phyloP scores from a whole-genome alignment of 2,329 filamentous ascomycete genomes.

The Hypoxylon sp. region DNA sequence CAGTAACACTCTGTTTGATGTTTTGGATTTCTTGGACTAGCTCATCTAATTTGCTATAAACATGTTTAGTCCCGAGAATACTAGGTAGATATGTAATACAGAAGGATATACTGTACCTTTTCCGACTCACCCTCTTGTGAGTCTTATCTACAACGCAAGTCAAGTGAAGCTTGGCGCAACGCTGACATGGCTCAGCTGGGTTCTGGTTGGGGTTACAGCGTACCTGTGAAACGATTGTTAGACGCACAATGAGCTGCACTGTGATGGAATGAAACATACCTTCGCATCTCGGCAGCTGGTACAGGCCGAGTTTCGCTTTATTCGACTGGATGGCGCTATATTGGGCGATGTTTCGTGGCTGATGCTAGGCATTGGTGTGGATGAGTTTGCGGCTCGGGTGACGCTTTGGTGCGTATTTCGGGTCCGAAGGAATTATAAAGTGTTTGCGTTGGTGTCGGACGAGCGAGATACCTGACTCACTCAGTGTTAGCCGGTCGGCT shows the following conservation, averaged over 20 bases:
- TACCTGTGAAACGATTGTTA: constrained; percentile 45
- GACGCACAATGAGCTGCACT: constrained; percentile 4
- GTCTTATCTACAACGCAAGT: constrained; percentile 54
- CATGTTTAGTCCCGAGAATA: constrained; percentile 7
- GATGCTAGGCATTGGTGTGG: constrained; percentile 48
- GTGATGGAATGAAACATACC: constrained; percentile 39
- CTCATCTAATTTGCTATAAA: constrained; percentile 67
- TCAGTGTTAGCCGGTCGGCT: constrained; percentile 41
- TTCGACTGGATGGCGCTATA: constrained; percentile 44
- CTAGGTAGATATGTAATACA: neutral
- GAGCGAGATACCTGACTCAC: constrained; percentile 19
- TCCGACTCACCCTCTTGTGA: constrained; percentile 54
- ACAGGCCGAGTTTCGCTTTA: constrained; percentile 55
- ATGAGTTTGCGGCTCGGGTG: constrained; percentile 41
- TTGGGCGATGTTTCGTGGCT: constrained; percentile 42
- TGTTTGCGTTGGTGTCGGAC: constrained; percentile 20
- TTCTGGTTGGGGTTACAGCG: constrained; percentile 53
- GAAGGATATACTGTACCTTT: constrained; percentile 45
- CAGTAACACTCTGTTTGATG: constrained; percentile 67
- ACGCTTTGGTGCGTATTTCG: constrained; percentile 15
- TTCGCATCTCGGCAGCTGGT: constrained; percentile 55
- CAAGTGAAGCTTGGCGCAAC: constrained; percentile 52
- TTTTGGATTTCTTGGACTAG: constrained; percentile 68
- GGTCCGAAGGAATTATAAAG: constrained; percentile 28
- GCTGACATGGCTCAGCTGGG: constrained; percentile 51